These are phyloP conservation scores for Sclerotinia glacialis DNA, from an alignment of 2,329 filamentous ascomycete genomes.

Conservation along the genomic window DNA sequence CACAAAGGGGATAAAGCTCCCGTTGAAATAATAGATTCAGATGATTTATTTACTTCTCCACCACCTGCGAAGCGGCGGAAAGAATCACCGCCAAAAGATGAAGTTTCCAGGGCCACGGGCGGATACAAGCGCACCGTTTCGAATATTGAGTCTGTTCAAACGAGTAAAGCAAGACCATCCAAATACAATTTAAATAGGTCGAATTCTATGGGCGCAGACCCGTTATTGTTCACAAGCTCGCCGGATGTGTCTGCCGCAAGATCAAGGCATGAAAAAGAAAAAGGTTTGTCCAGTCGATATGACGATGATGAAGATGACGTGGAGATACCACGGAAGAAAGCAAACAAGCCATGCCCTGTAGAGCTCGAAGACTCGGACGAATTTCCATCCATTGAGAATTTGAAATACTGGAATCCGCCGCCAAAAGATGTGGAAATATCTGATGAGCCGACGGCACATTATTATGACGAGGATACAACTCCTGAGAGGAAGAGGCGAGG, in stretches of 20 bases:
- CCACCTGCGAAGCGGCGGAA: slow-evolving; percentile 20
- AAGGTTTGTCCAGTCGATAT: slow-evolving; percentile 10
- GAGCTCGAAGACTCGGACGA: slow-evolving; percentile 22
- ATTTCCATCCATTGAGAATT: slow-evolving; percentile 12
- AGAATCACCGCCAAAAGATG: slow-evolving; percentile 1
- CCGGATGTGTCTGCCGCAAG: slow-evolving; percentile 31
- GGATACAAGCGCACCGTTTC: slow-evolving; percentile 34
- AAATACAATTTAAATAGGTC: slow-evolving; percentile 39
- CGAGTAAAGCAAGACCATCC: slow-evolving; percentile 11
- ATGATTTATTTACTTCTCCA: slow-evolving; percentile 33
- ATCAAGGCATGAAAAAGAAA: slow-evolving; percentile 26
- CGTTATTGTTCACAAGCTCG: slow-evolving; percentile 37
- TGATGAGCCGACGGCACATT: neutral
- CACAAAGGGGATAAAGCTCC: neutral
- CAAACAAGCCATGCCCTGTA: neutral
- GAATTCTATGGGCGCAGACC: slow-evolving; percentile 36
- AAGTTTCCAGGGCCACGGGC: slow-evolving; percentile 15
- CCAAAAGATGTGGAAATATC: neutral
- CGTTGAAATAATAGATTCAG: slow-evolving; percentile 35
- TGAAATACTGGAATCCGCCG: neutral
- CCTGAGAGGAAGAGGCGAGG: neutral
- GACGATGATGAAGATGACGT: slow-evolving; percentile 12
- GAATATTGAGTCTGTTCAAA: slow-evolving; percentile 42
- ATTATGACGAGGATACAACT: neutral
- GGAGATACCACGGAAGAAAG: neutral